Conservation (phyloP, 129 eudicot genomes). For the Helianthus annuus region HanXRQr2.0-SUNRISE NC_035441.2:120051287-120051786, state of each 20-base stretch:
- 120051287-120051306: no score
- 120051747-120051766: no score
- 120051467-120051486: no score
- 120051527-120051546: neutral
- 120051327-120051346: no score
- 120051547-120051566: slow-evolving; percentile 11
- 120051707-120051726: no score
- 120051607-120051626: slow-evolving; percentile 26
- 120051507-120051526: slow-evolving; percentile 22
- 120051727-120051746: no score
- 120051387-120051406: slow-evolving; percentile 27
- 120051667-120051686: no score
- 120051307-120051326: no score
- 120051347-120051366: no score
- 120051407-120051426: slow-evolving; percentile 30
- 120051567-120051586: neutral
- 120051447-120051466: slow-evolving; percentile 4
- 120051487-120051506: slow-evolving; percentile 41
- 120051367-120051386: no score
- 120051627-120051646: slow-evolving; percentile 62
- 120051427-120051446: neutral
- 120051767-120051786: no score
- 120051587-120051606: slow-evolving; percentile 4
- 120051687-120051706: no score
- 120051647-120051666: neutral